A percentile compares a stretch with the other conserved stretches of the same genome.
These are phyloP conservation scores for Gyrodon lividus DNA, from an alignment of 768 basidiomycete genomes.

Conservation along the genomic window DNA sequence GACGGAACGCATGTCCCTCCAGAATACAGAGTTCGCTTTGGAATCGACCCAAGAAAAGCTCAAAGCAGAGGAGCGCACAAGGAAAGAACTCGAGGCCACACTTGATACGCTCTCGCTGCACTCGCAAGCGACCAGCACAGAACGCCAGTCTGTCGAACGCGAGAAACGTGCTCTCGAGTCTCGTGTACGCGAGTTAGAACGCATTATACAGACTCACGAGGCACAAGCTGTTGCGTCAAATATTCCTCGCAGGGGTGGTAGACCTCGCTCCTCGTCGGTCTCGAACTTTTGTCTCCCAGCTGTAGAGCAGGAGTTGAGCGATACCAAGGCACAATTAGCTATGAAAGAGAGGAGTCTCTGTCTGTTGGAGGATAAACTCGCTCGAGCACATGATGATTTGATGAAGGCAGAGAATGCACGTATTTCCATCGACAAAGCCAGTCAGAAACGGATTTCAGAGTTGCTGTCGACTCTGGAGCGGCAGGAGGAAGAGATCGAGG, in stretches of 20 bases:
- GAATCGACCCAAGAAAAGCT: constrained; percentile 47
- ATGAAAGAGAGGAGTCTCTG: constrained; percentile 47
- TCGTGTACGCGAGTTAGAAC: constrained; percentile 59
- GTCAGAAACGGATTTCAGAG: constrained; percentile 43
- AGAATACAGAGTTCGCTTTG: constrained; percentile 53
- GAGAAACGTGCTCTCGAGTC: constrained; percentile 58
- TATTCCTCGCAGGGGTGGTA: constrained; percentile 35
- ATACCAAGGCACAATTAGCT: constrained; percentile 41
- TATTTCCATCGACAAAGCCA: constrained; percentile 49
- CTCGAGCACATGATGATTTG: constrained; percentile 47
- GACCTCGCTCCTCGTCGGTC: constrained; percentile 60
- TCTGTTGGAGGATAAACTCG: constrained; percentile 45
- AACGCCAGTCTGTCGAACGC: constrained; percentile 47
- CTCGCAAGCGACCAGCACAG: constrained; percentile 46
- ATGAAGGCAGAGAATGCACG: constrained; percentile 59
- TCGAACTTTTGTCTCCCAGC: constrained; percentile 48
- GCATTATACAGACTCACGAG: constrained; percentile 38
- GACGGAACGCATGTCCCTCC: constrained; percentile 49
- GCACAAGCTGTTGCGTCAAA: constrained; percentile 27
- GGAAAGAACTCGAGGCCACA: constrained; percentile 54
- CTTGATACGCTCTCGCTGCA: constrained; percentile 54
- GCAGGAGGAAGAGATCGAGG: constrained; percentile 59
- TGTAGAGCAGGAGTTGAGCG: constrained; percentile 57
- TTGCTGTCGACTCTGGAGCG: constrained; percentile 47
- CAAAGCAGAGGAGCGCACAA: constrained; percentile 48